Percentiles rank a stretch among this genome's conserved stretches.
Evolutionary conservation across 164 flowering plant genomes (phyloP).

Genomic region (Piper longum): DNA sequence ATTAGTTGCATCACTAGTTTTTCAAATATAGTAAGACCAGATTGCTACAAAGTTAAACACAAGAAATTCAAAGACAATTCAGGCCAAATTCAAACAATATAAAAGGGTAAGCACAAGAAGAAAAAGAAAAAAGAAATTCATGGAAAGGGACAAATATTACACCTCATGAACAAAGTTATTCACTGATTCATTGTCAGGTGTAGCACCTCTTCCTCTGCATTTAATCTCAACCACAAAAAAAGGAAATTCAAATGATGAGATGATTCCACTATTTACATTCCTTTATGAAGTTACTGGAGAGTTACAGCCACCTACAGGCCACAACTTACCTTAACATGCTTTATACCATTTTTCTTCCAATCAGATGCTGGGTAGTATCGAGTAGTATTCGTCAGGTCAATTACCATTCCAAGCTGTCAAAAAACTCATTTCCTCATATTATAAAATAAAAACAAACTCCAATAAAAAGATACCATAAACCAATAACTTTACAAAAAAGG

Average conservation of each 20-base stretch:
- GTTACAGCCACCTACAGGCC: background rate
- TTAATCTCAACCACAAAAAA: slow-evolving; percentile 33
- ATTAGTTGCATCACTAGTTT: background rate
- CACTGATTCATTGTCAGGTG: slow-evolving; percentile 76
- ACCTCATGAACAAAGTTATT: slow-evolving; percentile 74
- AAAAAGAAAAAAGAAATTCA: too few relatives aligned
- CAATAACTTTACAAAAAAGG: background rate
- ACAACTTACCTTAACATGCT: slow-evolving; percentile 75
- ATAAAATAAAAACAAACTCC: background rate
- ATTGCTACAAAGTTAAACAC: background rate
- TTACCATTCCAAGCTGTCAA: slow-evolving; percentile 80
- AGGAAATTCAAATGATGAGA: background rate
- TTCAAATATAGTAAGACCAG: background rate
- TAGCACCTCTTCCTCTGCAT: slow-evolving; percentile 82
- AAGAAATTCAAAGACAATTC: background rate
- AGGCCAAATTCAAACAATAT: background rate
- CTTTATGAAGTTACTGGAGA: background rate
- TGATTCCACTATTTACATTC: background rate
- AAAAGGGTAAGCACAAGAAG: background rate
- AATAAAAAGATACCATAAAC: background rate
- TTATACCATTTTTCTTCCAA: slow-evolving; percentile 71
- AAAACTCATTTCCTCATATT: background rate
- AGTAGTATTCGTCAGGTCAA: slow-evolving; percentile 79
- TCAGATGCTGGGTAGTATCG: slow-evolving; percentile 61
- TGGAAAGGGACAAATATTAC: background rate